These are phyloP conservation scores for Poa annua DNA, from an alignment of 176 grass and related monocot genomes.

Conservation along the genomic window DNA sequence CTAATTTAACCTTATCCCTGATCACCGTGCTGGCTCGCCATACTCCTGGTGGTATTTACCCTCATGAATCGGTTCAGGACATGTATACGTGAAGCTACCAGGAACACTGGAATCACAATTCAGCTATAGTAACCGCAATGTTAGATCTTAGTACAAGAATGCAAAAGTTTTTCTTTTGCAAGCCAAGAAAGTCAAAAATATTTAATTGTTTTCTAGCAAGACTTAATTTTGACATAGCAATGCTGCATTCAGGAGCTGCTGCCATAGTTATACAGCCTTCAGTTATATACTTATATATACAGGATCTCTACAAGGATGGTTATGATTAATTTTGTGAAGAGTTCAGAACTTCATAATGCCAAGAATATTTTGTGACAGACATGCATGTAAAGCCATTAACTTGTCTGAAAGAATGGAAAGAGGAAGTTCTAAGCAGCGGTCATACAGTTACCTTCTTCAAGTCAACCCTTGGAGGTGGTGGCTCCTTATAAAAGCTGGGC, in stretches of 20 bases:
- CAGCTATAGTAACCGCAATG: neutral
- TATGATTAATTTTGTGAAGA: constrained; percentile 21
- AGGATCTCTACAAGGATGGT: neutral
- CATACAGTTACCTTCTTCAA: constrained; percentile 64
- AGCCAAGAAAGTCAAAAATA: neutral
- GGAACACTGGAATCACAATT: constrained; percentile 18
- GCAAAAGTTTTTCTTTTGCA: neutral
- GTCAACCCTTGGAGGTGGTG: constrained; percentile 61
- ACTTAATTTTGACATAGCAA: neutral
- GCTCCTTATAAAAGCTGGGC: constrained; percentile 73
- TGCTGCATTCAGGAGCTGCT: constrained; percentile 17
- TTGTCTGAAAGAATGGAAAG: neutral
- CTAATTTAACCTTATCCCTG: neutral
- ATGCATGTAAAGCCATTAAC: constrained; percentile 8
- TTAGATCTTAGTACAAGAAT: constrained; percentile 27
- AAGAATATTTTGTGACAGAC: neutral
- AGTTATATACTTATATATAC: neutral
- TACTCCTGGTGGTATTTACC: neutral
- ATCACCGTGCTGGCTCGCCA: neutral
- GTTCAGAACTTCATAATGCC: neutral
- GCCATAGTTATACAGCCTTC: neutral
- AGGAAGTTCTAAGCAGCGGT: neutral
- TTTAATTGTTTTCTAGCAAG: constrained; percentile 14
- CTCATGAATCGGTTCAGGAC: neutral
- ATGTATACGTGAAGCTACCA: neutral